These are phyloP conservation scores for Plectranthus barbatus DNA, from an alignment of 257 asterid genomes.

Conservation along the genomic window DNA sequence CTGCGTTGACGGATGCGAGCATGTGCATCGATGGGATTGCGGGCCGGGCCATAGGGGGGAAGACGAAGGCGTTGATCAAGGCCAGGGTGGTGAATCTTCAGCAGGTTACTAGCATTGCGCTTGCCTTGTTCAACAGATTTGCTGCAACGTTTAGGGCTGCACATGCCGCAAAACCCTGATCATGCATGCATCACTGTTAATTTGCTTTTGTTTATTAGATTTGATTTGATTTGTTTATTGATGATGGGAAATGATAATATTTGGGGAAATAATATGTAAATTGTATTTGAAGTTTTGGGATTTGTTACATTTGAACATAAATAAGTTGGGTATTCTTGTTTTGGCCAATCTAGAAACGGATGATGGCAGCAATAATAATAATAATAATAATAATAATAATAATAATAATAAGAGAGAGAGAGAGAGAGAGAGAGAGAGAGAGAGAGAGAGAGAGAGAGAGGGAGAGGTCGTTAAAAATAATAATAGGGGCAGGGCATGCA, in stretches of 20 bases:
- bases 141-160: conserved; percentile 39
- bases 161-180: conserved; percentile 11
- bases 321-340: no score
- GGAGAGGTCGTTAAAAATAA: no score
- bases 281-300: conserved; percentile 21
- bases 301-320: not conserved
- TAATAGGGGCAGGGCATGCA: no score
- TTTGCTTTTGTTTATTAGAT: conserved; percentile 7
- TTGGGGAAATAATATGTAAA: conserved; percentile 16
- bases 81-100: conserved; percentile 47
- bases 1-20: conserved; percentile 59
- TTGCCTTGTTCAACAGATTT: conserved; percentile 61
- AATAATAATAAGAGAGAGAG: no score
- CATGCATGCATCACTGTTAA: not conserved
- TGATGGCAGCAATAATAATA: no score
- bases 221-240: conserved; percentile 8
- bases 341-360: not conserved
- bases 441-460: no score
- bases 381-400: no score
- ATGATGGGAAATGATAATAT: not conserved
- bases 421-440: no score
- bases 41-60: conserved; percentile 43
- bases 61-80: conserved; percentile 39
- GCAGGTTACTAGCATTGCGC: conserved; percentile 59
- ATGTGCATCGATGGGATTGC: conserved; percentile 60